Base-by-base conservation (phyloP, 2,329 filamentous ascomycete genomes). In the Pyrenophora tritici-repentis region DNA sequence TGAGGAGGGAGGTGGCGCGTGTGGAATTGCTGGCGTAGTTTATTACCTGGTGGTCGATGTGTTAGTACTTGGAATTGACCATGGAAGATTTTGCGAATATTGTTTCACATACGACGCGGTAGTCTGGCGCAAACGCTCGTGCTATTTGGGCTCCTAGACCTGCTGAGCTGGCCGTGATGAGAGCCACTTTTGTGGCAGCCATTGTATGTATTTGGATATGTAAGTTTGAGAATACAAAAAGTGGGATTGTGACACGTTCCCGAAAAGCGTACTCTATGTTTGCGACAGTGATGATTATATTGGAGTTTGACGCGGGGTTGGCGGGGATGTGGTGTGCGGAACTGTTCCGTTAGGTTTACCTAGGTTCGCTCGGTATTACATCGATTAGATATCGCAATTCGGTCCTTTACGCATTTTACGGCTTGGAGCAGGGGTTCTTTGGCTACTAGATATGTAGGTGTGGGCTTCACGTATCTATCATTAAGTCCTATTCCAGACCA, bases 141-240 rank as follows among this genome's bases (percentile, higher is more conserved):
- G 77, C 77, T 32, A 79, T 75, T 54, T 77, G 74, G 13, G 77
- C 77, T n/a, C 78, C 78, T 3, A 80, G 61, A 10, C 77, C 77
- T 10, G 78, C 78, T n/a, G 77, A 76, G 47, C 76, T 77, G 22
- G 77, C 78, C 2, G 78, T 79, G 41, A 80, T 76, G 33, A 79
- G 68, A n/a, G 71, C 76, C 32, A 78, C 76, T 63, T 76, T 78
- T 48, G 75, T 75, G 1, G 68, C 60, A 18, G 72, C 62, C 73
- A 75, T 75, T 13, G 22, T 50, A 10, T 12, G 3, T 9, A 22
- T 24, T 4, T 6, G 1, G 2, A 20, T 17, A 35, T n/a, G 6
- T 12, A 2, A 8, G 9, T 10, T 13, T 16, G n/a, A n/a, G 1
- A 24, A 42, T 6, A 14, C 8, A 14, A 20, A 10, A 18, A 16